Conservation (phyloP, 2,329 filamentous ascomycete genomes). For the Alternaria infectoria region DNA sequence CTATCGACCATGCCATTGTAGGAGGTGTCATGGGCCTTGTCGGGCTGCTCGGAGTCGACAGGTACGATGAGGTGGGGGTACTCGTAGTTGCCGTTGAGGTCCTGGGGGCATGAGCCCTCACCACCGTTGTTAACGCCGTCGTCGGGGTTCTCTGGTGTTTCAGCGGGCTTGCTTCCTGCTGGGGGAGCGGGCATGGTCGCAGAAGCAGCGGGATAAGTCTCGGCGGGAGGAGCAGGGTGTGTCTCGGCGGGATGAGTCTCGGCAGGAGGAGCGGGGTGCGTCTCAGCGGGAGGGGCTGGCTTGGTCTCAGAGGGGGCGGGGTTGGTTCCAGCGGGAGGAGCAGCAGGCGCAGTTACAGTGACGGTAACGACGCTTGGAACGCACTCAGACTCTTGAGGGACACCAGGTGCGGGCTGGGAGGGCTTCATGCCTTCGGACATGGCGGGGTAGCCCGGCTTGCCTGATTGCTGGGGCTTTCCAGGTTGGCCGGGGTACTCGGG, state of each 20-base stretch:
- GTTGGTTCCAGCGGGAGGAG: not conserved
- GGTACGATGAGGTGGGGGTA: slow-evolving; percentile 64
- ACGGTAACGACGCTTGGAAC: not conserved
- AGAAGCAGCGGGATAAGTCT: not conserved
- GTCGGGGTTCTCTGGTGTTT: not conserved
- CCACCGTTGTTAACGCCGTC: not conserved
- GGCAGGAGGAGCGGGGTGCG: not conserved
- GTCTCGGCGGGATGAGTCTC: too few relatives aligned
- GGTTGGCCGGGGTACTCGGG: not conserved
- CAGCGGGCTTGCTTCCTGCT: not conserved
- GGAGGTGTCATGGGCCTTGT: slow-evolving; percentile 59
- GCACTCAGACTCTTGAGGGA: not conserved
- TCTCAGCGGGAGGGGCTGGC: not conserved
- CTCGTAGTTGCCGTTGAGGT: slow-evolving; percentile 31
- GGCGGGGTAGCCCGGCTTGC: not conserved
- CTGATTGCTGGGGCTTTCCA: not conserved
- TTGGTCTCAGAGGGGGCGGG: not conserved
- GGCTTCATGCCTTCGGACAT: not conserved
- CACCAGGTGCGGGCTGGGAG: not conserved
- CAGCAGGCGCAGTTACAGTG: not conserved
- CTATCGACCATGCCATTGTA: slow-evolving; percentile 57
- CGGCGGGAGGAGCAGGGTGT: too few relatives aligned
- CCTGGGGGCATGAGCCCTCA: slow-evolving; percentile 21
- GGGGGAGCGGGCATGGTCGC: not conserved
- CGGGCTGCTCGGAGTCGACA: slow-evolving; percentile 61